These are phyloP conservation scores for Sporothrix inflata DNA, from an alignment of 2,329 filamentous ascomycete genomes.

Conservation along the genomic window DNA sequence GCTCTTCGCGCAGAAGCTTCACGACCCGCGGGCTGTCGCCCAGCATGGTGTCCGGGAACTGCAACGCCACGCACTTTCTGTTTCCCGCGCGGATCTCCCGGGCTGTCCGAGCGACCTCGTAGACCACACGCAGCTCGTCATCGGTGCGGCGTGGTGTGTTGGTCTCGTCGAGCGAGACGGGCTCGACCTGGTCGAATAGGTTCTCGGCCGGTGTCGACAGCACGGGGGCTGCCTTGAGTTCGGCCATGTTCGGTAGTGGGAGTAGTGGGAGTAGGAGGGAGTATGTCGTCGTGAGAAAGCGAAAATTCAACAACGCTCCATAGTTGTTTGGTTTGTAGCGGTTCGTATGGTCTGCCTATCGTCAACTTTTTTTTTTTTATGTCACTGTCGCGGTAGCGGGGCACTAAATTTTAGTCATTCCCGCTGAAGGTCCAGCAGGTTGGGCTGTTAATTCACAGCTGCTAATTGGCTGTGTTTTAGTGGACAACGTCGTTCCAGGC, in stretches of 20 bases:
- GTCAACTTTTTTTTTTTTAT: conserved; percentile 18
- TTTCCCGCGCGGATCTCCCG: conserved; percentile 70
- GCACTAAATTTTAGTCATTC: conserved; percentile 27
- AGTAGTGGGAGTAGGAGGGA: neutral
- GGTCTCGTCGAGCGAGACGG: conserved; percentile 37
- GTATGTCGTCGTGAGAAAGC: neutral
- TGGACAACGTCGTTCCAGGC: neutral
- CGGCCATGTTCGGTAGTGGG: conserved; percentile 45
- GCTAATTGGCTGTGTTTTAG: conserved; percentile 21
- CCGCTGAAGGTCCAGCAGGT: neutral
- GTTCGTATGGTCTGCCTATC: conserved; percentile 25
- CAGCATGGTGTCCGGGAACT: conserved; percentile 94
- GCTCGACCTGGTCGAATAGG: conserved; percentile 57
- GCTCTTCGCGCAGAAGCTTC: conserved; percentile 56
- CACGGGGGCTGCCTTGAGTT: conserved; percentile 58
- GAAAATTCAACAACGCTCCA: conserved; percentile 17
- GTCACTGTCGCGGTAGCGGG: conserved; percentile 20
- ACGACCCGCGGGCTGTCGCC: conserved; percentile 81
- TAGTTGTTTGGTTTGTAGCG: conserved; percentile 20
- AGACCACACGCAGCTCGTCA: conserved; percentile 73
- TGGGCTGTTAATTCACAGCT: conserved; percentile 23
- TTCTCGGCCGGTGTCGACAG: conserved; percentile 67
- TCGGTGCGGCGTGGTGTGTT: conserved; percentile 51
- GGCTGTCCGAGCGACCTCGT: conserved; percentile 83
- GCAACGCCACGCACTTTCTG: conserved; percentile 82